Conservation (phyloP, 108 stramenopile species). For the Nitzschia sp. region DNA sequence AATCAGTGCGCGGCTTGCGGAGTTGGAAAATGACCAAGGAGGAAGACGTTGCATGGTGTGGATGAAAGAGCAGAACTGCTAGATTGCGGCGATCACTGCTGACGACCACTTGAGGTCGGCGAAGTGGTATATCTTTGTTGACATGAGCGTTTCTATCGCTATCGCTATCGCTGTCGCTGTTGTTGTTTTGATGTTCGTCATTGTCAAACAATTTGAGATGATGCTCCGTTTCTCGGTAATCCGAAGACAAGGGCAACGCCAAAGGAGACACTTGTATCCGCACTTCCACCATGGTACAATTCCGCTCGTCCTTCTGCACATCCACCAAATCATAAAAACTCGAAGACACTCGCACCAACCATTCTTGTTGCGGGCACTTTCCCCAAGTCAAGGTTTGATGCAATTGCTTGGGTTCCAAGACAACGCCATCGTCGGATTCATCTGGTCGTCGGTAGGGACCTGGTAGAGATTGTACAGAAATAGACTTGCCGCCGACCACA, state of each 20-base stretch:
- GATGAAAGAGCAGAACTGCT: slow-evolving; percentile 31
- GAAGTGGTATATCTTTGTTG: slow-evolving; percentile 6
- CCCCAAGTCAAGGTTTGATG: slow-evolving; percentile 32
- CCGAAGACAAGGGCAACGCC: slow-evolving; percentile 13
- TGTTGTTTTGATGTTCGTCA: slow-evolving; percentile 1
- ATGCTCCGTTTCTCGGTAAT: slow-evolving; percentile 31
- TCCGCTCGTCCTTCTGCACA: neutral
- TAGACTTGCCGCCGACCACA: slow-evolving; percentile 29
- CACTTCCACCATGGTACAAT: slow-evolving; percentile 31
- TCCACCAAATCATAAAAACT: slow-evolving; percentile 29
- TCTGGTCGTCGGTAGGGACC: slow-evolving; percentile 6
- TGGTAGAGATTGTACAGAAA: slow-evolving; percentile 24
- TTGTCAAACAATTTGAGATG: slow-evolving; percentile 29
- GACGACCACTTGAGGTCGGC: slow-evolving; percentile 29
- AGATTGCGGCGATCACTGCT: slow-evolving; percentile 26
- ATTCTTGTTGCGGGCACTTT: slow-evolving; percentile 28
- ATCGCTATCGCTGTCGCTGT: neutral
- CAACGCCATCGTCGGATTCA: slow-evolving; percentile 7
- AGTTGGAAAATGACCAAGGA: slow-evolving; percentile 34
- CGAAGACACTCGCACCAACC: slow-evolving; percentile 26
- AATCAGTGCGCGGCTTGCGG: slow-evolving; percentile 18
- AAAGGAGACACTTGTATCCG: slow-evolving; percentile 33
- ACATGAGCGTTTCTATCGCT: neutral
- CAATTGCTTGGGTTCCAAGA: slow-evolving; percentile 6
- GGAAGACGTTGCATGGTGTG: slow-evolving; percentile 15